These are phyloP conservation scores for Tylopilus orsonianus DNA, from an alignment of 1,284 basidiomycete genomes.

Conservation along the genomic window DNA sequence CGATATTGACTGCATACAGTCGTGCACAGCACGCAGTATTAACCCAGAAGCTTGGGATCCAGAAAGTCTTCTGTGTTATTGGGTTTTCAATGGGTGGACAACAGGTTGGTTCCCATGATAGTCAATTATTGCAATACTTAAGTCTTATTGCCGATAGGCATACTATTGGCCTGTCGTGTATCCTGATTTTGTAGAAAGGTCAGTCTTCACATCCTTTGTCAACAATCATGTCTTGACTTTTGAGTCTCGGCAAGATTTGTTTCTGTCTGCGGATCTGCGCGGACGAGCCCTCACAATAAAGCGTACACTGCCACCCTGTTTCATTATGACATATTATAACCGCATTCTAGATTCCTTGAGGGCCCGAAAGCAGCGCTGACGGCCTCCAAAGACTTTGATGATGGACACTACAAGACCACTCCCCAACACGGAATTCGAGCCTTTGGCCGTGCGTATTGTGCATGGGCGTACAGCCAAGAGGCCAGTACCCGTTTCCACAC, in stretches of 20 bases:
- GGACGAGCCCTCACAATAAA: conserved; percentile 60
- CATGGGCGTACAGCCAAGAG: conserved; percentile 61
- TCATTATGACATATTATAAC: neutral
- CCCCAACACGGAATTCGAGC: conserved; percentile 54
- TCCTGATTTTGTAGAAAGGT: conserved; percentile 58
- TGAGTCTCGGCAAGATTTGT: conserved; percentile 42
- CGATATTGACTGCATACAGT: conserved; percentile 30
- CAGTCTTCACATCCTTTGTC: neutral
- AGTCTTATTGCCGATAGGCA: conserved; percentile 38
- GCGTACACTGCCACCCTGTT: conserved; percentile 38
- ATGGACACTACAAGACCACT: conserved; percentile 50
- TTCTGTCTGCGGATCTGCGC: conserved; percentile 56
- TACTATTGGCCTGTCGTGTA: conserved; percentile 63
- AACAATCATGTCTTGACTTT: neutral
- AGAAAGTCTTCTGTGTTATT: conserved; percentile 33
- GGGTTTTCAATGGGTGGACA: conserved; percentile 59
- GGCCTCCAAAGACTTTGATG: conserved; percentile 57
- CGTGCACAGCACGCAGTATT: conserved; percentile 58
- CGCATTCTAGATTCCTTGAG: conserved; percentile 50
- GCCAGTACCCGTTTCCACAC: conserved; percentile 29
- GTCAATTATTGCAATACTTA: neutral
- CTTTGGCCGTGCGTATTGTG: conserved; percentile 56
- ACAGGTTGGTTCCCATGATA: conserved; percentile 38
- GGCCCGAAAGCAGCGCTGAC: conserved; percentile 56
- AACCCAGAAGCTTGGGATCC: conserved; percentile 47